Conservation (phyloP, 139 green algal genomes). For the Chlorella sp. region DNA sequence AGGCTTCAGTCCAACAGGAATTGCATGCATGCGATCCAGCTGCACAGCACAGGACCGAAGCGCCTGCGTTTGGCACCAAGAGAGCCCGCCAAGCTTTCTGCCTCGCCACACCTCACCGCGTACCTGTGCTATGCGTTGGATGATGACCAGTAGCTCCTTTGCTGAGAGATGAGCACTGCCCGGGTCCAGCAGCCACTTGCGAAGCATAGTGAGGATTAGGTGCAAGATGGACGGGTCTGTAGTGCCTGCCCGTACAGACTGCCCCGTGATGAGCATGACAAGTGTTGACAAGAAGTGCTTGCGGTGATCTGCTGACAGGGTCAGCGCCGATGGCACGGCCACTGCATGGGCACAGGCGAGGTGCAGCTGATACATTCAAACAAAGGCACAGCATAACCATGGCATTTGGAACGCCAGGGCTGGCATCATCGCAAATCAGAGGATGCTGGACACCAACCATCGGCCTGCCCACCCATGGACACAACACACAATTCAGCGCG, state of each 20-base stretch:
- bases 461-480: too few relatives aligned
- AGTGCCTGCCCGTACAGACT: constrained; percentile 47
- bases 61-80: too few relatives aligned
- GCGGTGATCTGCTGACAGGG: constrained; percentile 78
- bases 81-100: too few relatives aligned
- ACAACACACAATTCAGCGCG: constrained; percentile 32
- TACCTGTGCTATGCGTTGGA: constrained; percentile 80
- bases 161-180: constrained; percentile 53
- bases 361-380: too few relatives aligned
- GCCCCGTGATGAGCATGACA: constrained; percentile 77
- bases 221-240: constrained; percentile 76
- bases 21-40: constrained; percentile 53
- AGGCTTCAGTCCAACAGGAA: constrained; percentile 34
- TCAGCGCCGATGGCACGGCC: constrained; percentile 58
- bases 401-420: too few relatives aligned
- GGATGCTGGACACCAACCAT: too few relatives aligned
- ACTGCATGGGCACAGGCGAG: constrained; percentile 26
- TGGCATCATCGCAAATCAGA: too few relatives aligned
- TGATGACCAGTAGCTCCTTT: constrained; percentile 89
- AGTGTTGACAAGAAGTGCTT: constrained; percentile 82
- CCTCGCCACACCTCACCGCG: too few relatives aligned
- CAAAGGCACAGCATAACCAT: too few relatives aligned
- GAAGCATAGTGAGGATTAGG: constrained; percentile 58
- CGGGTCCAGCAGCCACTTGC: constrained; percentile 54
- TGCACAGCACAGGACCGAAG: constrained; percentile 3